These are phyloP conservation scores for Flaveria floridana DNA, from an alignment of 140 eudicot species.

Conservation along the genomic window DNA sequence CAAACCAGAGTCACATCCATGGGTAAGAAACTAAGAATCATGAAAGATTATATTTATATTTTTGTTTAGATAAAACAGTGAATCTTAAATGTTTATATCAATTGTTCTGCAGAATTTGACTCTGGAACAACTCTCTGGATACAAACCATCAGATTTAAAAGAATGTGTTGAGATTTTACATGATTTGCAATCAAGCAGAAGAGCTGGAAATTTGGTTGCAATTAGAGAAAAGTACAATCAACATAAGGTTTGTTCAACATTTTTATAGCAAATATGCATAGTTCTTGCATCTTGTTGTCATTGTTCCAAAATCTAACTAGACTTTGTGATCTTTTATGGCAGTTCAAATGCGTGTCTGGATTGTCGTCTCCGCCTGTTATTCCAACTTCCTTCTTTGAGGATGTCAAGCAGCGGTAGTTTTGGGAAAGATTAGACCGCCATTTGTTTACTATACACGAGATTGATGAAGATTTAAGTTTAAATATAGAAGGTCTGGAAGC, in stretches of 20 bases:
- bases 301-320: constrained; percentile 8
- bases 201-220: constrained; percentile 40
- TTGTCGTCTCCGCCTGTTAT: constrained; percentile 51
- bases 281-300: neutral
- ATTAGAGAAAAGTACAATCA: constrained; percentile 54
- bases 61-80: neutral
- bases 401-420: constrained; percentile 22
- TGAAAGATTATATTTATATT: neutral
- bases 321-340: constrained; percentile 19
- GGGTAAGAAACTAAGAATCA: constrained; percentile 24
- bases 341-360: constrained; percentile 72
- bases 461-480: constrained; percentile 15
- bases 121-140: constrained; percentile 42
- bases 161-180: constrained; percentile 51
- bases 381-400: constrained; percentile 50
- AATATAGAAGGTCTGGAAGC: constrained; percentile 1
- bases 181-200: constrained; percentile 49
- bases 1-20: constrained; percentile 42
- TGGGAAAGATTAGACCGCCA: neutral
- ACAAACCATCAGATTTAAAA: constrained; percentile 41
- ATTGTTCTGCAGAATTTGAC: constrained; percentile 33
- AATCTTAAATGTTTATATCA: neutral
- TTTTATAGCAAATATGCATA: neutral
- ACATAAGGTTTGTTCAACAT: constrained; percentile 45
- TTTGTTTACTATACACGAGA: neutral